Evolutionary conservation across 1,284 basidiomycete genomes (phyloP).

Genomic region (Moniliella sp.): DNA sequence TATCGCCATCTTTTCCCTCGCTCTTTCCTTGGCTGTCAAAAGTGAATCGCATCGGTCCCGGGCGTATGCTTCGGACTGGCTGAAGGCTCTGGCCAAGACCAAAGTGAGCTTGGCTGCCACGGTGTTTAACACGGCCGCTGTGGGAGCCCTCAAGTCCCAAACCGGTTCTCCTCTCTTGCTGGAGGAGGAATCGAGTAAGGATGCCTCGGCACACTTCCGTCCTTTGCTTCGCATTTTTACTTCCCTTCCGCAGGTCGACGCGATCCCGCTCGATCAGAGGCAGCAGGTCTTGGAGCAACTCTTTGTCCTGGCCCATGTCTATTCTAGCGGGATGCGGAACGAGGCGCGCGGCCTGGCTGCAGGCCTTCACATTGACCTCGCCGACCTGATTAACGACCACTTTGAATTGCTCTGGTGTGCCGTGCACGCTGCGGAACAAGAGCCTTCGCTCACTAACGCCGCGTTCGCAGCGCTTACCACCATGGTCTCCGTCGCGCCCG

Average conservation of each 20-base stretch:
- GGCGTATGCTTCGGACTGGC: too few species aligned
- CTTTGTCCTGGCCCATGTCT: slow-evolving; percentile 22
- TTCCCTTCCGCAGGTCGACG: not conserved
- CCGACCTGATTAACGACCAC: slow-evolving; percentile 12
- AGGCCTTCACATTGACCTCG: slow-evolving; percentile 10
- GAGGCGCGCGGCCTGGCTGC: slow-evolving; percentile 13
- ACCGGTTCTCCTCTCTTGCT: too few species aligned
- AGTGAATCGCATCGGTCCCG: too few species aligned
- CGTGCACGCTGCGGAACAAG: slow-evolving; percentile 8
- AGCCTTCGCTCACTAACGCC: slow-evolving; percentile 8
- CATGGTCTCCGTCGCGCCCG: slow-evolving; percentile 17
- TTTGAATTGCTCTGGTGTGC: slow-evolving; percentile 9
- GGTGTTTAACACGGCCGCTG: too few species aligned
- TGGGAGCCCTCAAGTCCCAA: too few species aligned
- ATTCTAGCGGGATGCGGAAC: slow-evolving; percentile 13
- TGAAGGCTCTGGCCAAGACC: too few species aligned
- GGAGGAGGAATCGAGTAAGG: too few species aligned
- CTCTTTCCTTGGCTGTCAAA: too few species aligned
- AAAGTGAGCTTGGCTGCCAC: too few species aligned
- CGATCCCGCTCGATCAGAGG: slow-evolving; percentile 4
- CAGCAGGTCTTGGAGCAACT: slow-evolving; percentile 16
- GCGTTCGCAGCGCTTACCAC: slow-evolving; percentile 20
- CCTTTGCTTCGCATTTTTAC: not conserved
- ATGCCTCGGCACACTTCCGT: too few species aligned
- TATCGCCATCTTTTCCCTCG: too few species aligned